Base-by-base conservation (phyloP, 116 monocot species). In the Posidonia oceanica region DNA sequence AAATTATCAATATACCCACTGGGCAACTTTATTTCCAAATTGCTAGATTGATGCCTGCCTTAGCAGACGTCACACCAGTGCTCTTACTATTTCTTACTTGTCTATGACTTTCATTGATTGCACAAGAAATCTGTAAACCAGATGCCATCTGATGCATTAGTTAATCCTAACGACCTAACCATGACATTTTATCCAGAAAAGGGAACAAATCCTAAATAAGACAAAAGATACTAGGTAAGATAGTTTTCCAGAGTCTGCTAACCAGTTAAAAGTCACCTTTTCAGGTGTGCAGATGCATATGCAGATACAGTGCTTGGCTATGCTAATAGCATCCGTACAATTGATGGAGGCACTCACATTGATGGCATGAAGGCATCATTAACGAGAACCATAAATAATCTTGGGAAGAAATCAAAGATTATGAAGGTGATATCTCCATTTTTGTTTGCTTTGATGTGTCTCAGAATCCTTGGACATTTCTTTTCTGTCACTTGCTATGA, bases 321-420 rank as follows among this genome's bases (percentile, higher is more conserved):
- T 83, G 97, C 93, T 22, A 97, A 97, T 76, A 97, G 92, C 73
- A 92, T 97, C 39, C 92, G 92, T 3, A 97, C 92, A 15, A 73
- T 97, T 77, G 97, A 97, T 82, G 97, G 97, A 38, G 97, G 97
- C 54, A 90, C 97, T 21, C 97, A 97, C 79, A 92, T 97, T 66
- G 97, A 97, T 69, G 97, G 92, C 54, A 77, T 90, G 87, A 97
- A 92, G 70, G 87, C 92, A 74, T 92, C 92, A 66, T 76, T 97
- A 61, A 97, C 93, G 39, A 86, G 86, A 80, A 97, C 93, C 54
- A 80, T 97, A 54, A 97, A 97, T 77, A 92, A 89, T 68, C 77
- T 97, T 39, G 87, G 57, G 21, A 97, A 87, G 80, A 97, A 92
- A 59, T 92, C 87, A 61, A 92, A 97, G 62, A 20, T 80, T 67